phyloP scores from a whole-genome alignment of 495 filamentous ascomycete genomes.

The Aspergillus affinis region DNA sequence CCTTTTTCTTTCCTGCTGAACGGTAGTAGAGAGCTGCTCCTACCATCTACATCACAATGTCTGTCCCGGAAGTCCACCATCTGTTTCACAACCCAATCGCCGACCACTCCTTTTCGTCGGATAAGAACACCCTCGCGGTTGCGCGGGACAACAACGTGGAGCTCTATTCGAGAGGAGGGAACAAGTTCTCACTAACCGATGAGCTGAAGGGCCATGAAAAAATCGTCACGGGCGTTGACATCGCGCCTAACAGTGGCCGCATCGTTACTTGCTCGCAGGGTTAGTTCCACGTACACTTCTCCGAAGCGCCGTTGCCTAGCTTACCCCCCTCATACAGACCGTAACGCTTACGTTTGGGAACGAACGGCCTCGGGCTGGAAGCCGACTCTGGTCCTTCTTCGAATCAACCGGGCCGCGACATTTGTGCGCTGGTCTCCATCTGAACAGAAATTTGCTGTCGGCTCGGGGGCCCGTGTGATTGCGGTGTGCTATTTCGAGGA shows the following conservation, averaged over 20 bases:
- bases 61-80: constrained; percentile 86
- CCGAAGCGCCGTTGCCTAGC: constrained; percentile 9
- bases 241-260: constrained; percentile 82
- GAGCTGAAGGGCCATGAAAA: constrained; percentile 97
- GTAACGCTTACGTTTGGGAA: constrained; percentile 98
- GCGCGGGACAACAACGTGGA: constrained; percentile 89
- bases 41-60: constrained; percentile 73
- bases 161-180: constrained; percentile 75
- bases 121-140: constrained; percentile 85
- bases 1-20: constrained; percentile 19
- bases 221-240: constrained; percentile 92
- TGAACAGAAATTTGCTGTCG: constrained; percentile 95
- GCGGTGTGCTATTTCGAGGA: constrained; percentile 99
- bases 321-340: constrained; percentile 57
- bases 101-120: constrained; percentile 96
- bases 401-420: constrained; percentile 95
- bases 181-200: constrained; percentile 79
- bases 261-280: constrained; percentile 98
- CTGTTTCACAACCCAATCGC: constrained; percentile 96
- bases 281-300: constrained; percentile 34
- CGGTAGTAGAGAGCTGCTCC: constrained; percentile 99
- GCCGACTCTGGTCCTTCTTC: constrained; percentile 92
- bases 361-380: constrained; percentile 89
- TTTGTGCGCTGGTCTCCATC: constrained; percentile 97
- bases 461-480: constrained; percentile 91